Evolutionary conservation across 805 yeast species (phyloP), one percentile per base, ranked within the genome.

Genomic region (Monosporozyma solicola): DNA sequence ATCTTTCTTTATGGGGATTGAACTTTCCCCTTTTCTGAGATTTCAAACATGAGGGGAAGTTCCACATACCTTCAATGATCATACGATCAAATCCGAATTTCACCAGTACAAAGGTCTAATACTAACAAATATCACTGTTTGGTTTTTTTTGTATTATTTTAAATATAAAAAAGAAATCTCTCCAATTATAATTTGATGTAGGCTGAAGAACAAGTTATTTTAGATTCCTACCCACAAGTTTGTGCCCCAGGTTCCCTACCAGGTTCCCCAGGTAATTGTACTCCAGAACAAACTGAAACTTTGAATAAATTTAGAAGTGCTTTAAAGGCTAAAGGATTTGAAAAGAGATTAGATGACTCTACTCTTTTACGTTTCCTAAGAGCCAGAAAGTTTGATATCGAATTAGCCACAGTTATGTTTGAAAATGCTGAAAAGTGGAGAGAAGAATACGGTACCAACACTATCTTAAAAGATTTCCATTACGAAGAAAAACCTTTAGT

Each of bases 401-500:
- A 74, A 55, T 80, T 83, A 63, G 87, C 99, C 31, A 78, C 79
- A 64, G 80, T 77, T 56, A 94, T 94, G 99, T 90, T 78, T 67
- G 80, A 76, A 55, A 82, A 79, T 56, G 91, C 97, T 72, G 97
- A 94, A 73, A 80, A 79, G 56, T 94, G 99, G 99, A 83, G 99
- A 70, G 73, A 79, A 64, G 87, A 83, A 56, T 89, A 78, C 61
- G 97, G 96, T 57, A 82, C 90, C 37, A 85, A 92, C 72, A 87
- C 92, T 47, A 85, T 94, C 58, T 77, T 94, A 65, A 75, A 78
- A 61, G 96, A 89, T 67, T 94, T 92, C 78, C 83, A 87, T 56
- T 94, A 92, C 74, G 83, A 80, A n/a, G 99, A 94, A 75, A 94
- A 94, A 74, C 86, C 94, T 29, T 70, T 80, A 50, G 97, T 91